Evolutionary conservation across 2,329 filamentous ascomycete species (phyloP), one percentile per base, ranked within the genome.

Genomic region (Chrysoporthe puriensis): DNA sequence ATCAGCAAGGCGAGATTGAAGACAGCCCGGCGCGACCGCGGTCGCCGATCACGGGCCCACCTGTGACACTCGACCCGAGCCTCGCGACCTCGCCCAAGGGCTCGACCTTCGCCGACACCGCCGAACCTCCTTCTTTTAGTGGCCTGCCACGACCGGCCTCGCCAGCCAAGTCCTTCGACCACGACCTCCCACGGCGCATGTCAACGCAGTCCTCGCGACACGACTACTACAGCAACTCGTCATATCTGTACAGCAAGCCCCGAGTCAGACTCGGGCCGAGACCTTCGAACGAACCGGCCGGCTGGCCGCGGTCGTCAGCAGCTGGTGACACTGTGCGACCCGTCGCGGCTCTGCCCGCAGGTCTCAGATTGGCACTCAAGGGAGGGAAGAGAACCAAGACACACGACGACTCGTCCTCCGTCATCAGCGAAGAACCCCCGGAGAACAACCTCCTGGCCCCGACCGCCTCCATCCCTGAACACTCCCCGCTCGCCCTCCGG

Each of bases 231-330:
- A 81, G 78, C 71, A 83, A 83, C 68, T 77, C 80, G 34, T 80
- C 83, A 14, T 86, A 86, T 71, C 76, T 79, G 52, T 84, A 83
- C 72, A 80, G 82, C 73, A 93, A 92, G 74, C 91, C 90, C 56
- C 97, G 96, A 77, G 90, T 97, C 66, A 97, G 96, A 79, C 86
- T 97, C 56, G 96, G 90, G 1, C 95, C 96, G 11, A 87, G 95
- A 58, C 94, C 94, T 36, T 95, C 93, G 2, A 76, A 89, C 54
- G 90, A 93, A 70, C 82, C 85, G 52, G 82, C 84, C 70, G 84
- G 87, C 67, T 84, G 85, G 73, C 86, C 88, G 69, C 85, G 90
- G 59, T 90, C 80, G 79, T 89, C 77, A 32, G 40, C 58, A 46
- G 59, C 42, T 79, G 85, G 63, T 79, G 88, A 76, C 68, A 85